Evolutionary conservation across 495 filamentous ascomycete species (phyloP).

Genomic region (Pyrenula aspistea): DNA sequence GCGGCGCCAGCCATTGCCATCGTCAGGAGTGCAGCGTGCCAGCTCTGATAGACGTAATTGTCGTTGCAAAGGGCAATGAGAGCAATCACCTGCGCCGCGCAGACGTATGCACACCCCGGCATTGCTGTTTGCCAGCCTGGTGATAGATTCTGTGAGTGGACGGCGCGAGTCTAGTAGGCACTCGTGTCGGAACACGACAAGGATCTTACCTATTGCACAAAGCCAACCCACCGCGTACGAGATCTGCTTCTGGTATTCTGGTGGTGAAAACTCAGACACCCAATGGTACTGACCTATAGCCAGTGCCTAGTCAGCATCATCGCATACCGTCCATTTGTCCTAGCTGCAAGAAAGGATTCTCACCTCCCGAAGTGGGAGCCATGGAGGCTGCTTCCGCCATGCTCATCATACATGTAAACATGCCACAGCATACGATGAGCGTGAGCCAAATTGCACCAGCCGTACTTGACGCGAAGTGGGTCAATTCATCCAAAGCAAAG

Average conservation of each 20-base stretch:
- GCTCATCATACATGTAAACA: slow-evolving; percentile 26
- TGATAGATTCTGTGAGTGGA: too few species aligned
- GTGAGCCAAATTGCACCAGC: slow-evolving; percentile 37
- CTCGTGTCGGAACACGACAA: too few species aligned
- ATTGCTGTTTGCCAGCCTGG: background rate
- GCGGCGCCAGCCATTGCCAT: slow-evolving; percentile 17
- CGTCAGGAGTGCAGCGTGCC: slow-evolving; percentile 28
- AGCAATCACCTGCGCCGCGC: background rate
- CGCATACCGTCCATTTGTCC: too few species aligned
- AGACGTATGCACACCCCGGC: background rate
- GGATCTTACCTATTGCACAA: too few species aligned
- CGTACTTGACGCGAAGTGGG: slow-evolving; percentile 26
- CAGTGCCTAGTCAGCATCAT: too few species aligned
- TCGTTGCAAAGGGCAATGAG: background rate
- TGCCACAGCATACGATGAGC: slow-evolving; percentile 27
- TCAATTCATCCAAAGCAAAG: slow-evolving; percentile 22
- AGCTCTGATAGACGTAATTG: slow-evolving; percentile 23
- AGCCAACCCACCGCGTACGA: slow-evolving; percentile 31
- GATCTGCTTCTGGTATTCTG: slow-evolving; percentile 26
- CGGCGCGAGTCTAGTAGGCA: too few species aligned
- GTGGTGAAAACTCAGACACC: slow-evolving; percentile 32
- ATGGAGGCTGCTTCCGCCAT: slow-evolving; percentile 37
- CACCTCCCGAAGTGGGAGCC: slow-evolving; percentile 15
- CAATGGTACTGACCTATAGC: slow-evolving; percentile 38
- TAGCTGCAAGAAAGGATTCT: slow-evolving; percentile 3